Base-by-base conservation (phyloP, 306 rosid genomes). In the Dryas alaskensis region DNA sequence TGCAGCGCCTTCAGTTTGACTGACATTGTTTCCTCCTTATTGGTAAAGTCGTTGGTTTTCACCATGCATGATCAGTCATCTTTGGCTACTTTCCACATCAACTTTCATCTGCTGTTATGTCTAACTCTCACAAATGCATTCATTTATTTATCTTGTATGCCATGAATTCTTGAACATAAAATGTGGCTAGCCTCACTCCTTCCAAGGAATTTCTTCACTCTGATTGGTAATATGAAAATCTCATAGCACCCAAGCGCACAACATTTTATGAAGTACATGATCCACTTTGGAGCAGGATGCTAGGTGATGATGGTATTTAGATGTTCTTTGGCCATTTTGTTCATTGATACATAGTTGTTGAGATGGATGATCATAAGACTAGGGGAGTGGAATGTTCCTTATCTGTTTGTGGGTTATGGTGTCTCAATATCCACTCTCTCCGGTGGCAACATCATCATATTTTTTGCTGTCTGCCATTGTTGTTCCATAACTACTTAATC, bases 271-370 rank as follows among this genome's bases (percentile, higher is more conserved):
- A 47, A 12, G 51, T 17, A n/a, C 70, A 10, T 1, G 40, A 46
- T 45, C 43, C 5, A 46, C 17, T 66, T 66, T 19, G 55, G 14
- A 16, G n/a, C 54, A 50, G 0, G 9, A 22, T 48, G 40, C 45
- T 57, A 12, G 48, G 22, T 3, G 10, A 58, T 45, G 1, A 37
- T 66, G 31, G 12, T 44, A n/a, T 48, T 54, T 69, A 37, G 1
- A 37, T 66, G n/a, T 7, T 44, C 11, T 48, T 54, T 69, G 47
- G 43, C 44, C 31, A 45, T 49, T 69, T 12, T 39, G 64, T 11
- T 73, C 49, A 39, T 47, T n/a, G 10, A 37, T 64, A 45, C 14
- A 10, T 62, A 45, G 49, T 57, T 48, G n/a, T 47, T 72, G 67
- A 22, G n/a, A 50, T 12, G 68, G 42, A 53, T 4, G 25, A 19